Base-by-base conservation (phyloP, 306 rosid genomes). In the Elaeagnus macrophylla region DNA sequence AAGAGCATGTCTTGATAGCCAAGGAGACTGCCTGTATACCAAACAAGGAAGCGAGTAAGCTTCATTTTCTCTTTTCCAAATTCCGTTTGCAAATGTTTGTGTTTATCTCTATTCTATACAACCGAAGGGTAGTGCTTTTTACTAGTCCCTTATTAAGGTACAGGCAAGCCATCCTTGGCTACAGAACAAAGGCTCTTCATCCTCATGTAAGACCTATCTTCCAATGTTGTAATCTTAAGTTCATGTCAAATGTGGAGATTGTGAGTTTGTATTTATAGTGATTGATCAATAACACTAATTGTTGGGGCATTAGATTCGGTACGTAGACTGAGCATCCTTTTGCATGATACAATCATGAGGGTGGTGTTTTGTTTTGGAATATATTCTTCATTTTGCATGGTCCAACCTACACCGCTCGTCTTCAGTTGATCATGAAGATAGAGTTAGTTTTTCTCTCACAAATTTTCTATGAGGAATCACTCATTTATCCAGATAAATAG, bases 101-200 rank as follows among this genome's bases (percentile, higher is more conserved):
- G 32, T 5, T 25, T 25, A 25, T 25, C 32, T 25, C 32, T 25
- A 25, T 25, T 2, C 4, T 0, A 25, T 25, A 25, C n/a, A n/a
- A n/a, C n/a, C n/a, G 32, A 25, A 1, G 4, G 32, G 32, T 25
- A 25, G 32, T 20, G 32, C 4, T 5, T 25, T 25, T 25, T 25
- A 25, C 32, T 25, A 25, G 32, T 25, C 57, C 66, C 36, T 60
- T 11, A 45, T 54, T 62, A 69, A 67, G 75, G 55, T 50, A 54
- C 77, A 75, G 84, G 81, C 84, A 72, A 75, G 79, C 72, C 84
- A 79, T 79, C 79, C 84, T 75, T 79, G 81, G 84, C 84, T 79
- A 79, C 74, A 69, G 59, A 64, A 75, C 84, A 50, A 25, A 59
- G 76, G 61, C 81, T 65, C 84, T 75, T 54, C 9, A 72, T 54